Percentiles rank a stretch among this genome's conserved stretches.
phyloP scores from a whole-genome alignment of 2,329 filamentous ascomycete species.

The Furcasterigmium furcatum region DNA sequence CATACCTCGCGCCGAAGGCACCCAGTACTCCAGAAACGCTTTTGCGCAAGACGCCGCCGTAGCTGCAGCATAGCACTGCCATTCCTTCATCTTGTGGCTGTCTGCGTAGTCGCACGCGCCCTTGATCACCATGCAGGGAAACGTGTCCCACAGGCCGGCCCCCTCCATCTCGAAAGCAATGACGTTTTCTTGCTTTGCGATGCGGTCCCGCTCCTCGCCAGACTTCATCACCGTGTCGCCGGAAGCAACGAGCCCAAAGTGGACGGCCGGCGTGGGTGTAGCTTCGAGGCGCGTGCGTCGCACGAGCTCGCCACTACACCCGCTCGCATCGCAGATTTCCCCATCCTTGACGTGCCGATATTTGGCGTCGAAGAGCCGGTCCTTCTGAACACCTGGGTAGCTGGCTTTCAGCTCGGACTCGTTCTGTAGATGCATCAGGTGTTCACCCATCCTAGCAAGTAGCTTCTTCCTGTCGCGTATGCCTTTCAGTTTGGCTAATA shows the following conservation, averaged over 20 bases:
- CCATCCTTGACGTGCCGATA: conserved; percentile 14
- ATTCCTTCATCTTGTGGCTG: conserved; percentile 24
- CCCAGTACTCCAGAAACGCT: conserved; percentile 4
- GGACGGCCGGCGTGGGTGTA: conserved; percentile 18
- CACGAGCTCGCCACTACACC: not conserved
- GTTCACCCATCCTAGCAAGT: conserved; percentile 1
- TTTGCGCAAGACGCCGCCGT: conserved; percentile 11
- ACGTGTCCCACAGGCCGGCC: no score
- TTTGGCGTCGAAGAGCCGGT: conserved; percentile 12
- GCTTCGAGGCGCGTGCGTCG: conserved; percentile 11
- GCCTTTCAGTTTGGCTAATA: conserved; percentile 19
- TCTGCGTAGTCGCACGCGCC: conserved; percentile 34
- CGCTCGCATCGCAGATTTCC: conserved; percentile 6
- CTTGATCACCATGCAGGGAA: conserved; percentile 34
- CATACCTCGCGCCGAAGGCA: not conserved
- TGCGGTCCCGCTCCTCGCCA: conserved; percentile 26
- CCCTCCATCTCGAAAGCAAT: conserved; percentile 32
- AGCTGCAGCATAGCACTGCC: conserved; percentile 12
- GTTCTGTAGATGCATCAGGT: conserved; percentile 13
- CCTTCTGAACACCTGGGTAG: conserved; percentile 9
- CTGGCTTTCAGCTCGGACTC: no score
- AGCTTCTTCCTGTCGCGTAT: conserved; percentile 8
- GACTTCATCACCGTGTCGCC: conserved; percentile 37
- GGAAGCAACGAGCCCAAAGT: conserved; percentile 33
- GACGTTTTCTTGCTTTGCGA: conserved; percentile 19